phyloP scores from a whole-genome alignment of 441 rosid genomes.

The Gossypium schwendimanii region DNA sequence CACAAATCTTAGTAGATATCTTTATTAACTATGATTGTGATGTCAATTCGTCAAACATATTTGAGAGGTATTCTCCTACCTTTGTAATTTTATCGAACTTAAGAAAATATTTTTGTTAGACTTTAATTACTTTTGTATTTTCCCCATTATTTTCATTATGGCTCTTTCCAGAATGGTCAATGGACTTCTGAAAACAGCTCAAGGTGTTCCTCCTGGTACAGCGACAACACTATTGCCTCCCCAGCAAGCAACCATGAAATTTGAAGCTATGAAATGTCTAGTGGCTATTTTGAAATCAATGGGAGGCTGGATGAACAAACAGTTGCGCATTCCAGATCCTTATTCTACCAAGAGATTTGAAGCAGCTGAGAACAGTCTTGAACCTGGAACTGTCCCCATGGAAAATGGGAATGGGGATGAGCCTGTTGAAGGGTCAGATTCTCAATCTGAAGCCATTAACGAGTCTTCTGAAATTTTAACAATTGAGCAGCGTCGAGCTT shows the following conservation, averaged over 20 bases:
- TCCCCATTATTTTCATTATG: constrained; percentile 10
- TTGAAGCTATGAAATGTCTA: constrained; percentile 94
- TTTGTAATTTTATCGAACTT: background rate
- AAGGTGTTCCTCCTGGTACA: constrained; percentile 82
- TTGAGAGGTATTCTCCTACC: constrained; percentile 74
- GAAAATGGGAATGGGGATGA: constrained; percentile 83
- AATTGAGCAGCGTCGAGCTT: constrained; percentile 96
- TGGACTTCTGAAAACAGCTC: constrained; percentile 99
- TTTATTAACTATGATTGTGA: constrained; percentile 97
- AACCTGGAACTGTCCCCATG: constrained; percentile 48
- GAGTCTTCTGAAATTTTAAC: constrained; percentile 78
- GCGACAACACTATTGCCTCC: constrained; percentile 72
- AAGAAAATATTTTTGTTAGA: background rate
- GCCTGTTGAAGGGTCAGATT: constrained; percentile 66
- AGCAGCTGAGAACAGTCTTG: constrained; percentile 50
- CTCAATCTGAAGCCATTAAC: constrained; percentile 71
- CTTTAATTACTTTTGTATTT: background rate
- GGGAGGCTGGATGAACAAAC: constrained; percentile 99
- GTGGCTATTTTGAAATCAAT: constrained; percentile 86
- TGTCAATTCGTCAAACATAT: constrained; percentile 95
- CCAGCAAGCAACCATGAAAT: constrained; percentile 82
- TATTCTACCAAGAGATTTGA: constrained; percentile 56
- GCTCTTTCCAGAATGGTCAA: constrained; percentile 76
- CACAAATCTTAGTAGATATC: constrained; percentile 94
- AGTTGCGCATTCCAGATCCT: constrained; percentile 77